Conservation (phyloP, 805 yeast genomes). For the Sungouiella blattae region DNA sequence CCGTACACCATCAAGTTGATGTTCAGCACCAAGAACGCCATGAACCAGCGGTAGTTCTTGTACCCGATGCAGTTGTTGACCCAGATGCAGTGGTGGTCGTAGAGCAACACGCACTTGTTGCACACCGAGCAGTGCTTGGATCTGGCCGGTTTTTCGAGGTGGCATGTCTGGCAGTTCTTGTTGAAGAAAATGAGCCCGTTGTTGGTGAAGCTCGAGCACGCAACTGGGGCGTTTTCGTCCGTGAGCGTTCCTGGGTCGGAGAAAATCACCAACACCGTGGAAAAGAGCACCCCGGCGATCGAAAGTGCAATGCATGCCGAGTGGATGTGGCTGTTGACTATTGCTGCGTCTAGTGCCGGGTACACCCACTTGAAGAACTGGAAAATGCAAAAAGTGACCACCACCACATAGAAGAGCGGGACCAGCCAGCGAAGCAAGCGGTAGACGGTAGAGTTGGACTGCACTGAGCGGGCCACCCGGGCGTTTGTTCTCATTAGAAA, state of each 20-base stretch:
- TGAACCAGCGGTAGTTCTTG: constrained; percentile 60
- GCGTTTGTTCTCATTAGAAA: constrained; percentile 4
- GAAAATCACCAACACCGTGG: constrained; percentile 38
- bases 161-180: constrained; percentile 48
- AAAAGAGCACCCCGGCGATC: constrained; percentile 26
- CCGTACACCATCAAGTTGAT: constrained; percentile 40
- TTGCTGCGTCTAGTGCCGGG: constrained; percentile 12
- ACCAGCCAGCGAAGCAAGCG: constrained; percentile 38
- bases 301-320: constrained; percentile 25
- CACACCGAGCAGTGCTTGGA: constrained; percentile 68
- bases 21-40: constrained; percentile 48
- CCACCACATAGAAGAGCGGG: constrained; percentile 38
- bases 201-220: constrained; percentile 22
- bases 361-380: constrained; percentile 30
- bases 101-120: constrained; percentile 43
- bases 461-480: constrained; percentile 2
- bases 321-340: constrained; percentile 8
- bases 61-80: constrained; percentile 73
- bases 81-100: constrained; percentile 65
- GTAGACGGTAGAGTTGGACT: constrained; percentile 5
- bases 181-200: constrained; percentile 56
- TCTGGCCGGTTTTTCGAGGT: constrained; percentile 49
- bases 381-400: constrained; percentile 32
- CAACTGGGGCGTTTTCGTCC: constrained; percentile 8
- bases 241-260: constrained; percentile 42